Evolutionary conservation across 805 yeast genomes (phyloP), one percentile per base, ranked within the genome.

Genomic region (Wickerhamiella kazuoi): DNA sequence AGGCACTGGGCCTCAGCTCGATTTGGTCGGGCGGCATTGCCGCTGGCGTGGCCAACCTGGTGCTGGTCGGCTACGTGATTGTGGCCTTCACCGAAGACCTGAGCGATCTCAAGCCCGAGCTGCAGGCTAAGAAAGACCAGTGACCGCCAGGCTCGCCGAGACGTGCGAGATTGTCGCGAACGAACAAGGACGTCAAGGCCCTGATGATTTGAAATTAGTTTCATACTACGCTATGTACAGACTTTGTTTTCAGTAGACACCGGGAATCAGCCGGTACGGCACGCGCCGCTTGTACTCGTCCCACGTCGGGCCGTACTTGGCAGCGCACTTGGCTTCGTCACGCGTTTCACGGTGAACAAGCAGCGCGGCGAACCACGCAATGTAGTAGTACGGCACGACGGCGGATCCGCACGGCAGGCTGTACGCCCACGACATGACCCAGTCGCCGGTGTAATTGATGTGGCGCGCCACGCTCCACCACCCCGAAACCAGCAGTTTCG

Each of bases 401-500:
- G 64, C 65, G 49, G 76, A 71, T 9, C 94, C 94, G 2, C 96
- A 82, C 8, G 94, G 77, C 46, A 90, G 64, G 57, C 95, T 83
- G 94, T 94, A 87, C 34, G 93, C 74, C 64, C 80, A 67, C 0
- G 95, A 82, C 52, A 84, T 76, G 32, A 90, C 55, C 86, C 95
- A 83, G 62, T 90, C 98, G 33, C 98, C 98, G 42, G 86, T 69
- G 59, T 90, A 90, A 55, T 90, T 90, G 54, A 82, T 83, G 57
- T 90, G 98, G 48, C 93, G 94, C 5, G 94, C 75, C 16, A 66
- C 57, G 2, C 79, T 79, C 98, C 98, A 90, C 98, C 97, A 90
- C 2, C 97, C 95, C 51, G 83, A 90, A 40, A 75, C 71, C 34
- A 90, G 62, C 46, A 90, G 67, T 52, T 72, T 79, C 20, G 94